Evolutionary conservation across 169 alveolate genomes (phyloP).

Genomic region (Ichthyophthirius multifiliis): DNA sequence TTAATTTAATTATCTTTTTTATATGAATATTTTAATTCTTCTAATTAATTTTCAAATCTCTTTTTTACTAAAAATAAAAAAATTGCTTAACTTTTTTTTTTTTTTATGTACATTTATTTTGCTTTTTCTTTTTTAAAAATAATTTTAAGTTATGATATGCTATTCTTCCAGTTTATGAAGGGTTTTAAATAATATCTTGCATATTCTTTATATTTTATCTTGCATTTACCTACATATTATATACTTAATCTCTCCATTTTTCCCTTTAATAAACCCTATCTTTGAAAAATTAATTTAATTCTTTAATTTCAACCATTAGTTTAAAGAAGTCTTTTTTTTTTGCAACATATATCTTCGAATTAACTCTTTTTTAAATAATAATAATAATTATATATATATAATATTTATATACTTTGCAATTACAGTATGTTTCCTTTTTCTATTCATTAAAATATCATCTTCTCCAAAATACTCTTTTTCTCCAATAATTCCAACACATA

Average conservation of each 20-base stretch:
- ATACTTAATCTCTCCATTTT: not conserved
- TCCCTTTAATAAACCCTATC: not conserved
- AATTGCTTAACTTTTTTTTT: too few relatives aligned
- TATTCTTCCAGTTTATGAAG: too few relatives aligned
- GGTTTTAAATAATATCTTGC: too few relatives aligned
- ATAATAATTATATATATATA: not conserved
- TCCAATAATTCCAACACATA: not conserved
- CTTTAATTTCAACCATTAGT: not conserved
- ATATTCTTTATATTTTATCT: too few relatives aligned
- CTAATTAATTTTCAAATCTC: too few relatives aligned
- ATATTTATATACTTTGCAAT: not conserved
- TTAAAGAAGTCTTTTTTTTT: not conserved
- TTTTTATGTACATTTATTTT: too few relatives aligned
- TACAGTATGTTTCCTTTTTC: not conserved
- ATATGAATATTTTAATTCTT: too few relatives aligned
- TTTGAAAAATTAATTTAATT: not conserved
- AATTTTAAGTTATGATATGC: too few relatives aligned
- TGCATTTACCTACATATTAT: too few relatives aligned
- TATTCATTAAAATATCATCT: not conserved
- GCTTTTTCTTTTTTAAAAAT: too few relatives aligned
- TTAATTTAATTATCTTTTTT: too few relatives aligned
- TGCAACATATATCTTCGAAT: not conserved
- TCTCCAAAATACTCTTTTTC: not conserved
- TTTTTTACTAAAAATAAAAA: too few relatives aligned
- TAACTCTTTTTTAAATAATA: not conserved